Evolutionary conservation across 1,284 basidiomycete species (phyloP).

Genomic region (Sanghuangporus baumii): DNA sequence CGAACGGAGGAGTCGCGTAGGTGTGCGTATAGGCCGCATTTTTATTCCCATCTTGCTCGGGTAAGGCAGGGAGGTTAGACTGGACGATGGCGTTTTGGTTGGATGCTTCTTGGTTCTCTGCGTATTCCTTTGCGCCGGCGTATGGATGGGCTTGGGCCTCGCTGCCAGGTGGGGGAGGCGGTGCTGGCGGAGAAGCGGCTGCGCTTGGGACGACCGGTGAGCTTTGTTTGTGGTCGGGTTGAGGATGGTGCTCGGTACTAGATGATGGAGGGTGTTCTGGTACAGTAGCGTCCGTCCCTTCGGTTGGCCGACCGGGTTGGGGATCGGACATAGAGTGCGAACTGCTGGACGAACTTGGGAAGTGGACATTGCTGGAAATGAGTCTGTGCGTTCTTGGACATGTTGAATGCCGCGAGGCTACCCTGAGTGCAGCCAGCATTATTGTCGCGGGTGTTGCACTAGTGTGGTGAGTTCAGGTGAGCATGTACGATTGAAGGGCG

Average conservation of each 20-base stretch:
- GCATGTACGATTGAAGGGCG: background rate
- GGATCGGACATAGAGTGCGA: constrained; percentile 7
- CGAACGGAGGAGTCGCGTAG: constrained; percentile 15
- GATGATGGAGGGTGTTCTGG: background rate
- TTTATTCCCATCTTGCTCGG: background rate
- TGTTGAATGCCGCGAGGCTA: background rate
- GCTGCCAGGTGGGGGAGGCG: constrained; percentile 6
- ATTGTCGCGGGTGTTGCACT: background rate
- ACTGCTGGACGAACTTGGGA: constrained; percentile 7
- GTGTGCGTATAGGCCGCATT: background rate
- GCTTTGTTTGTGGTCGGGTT: background rate
- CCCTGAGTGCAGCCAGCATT: constrained; percentile 10
- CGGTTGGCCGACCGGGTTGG: background rate
- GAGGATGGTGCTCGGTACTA: background rate
- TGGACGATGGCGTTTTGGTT: background rate
- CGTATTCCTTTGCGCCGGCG: constrained; percentile 17
- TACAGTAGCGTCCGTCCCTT: background rate
- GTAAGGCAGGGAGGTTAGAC: constrained; percentile 14
- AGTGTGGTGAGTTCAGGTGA: background rate
- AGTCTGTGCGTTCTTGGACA: background rate
- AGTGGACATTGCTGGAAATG: constrained; percentile 6
- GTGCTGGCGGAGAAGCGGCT: background rate
- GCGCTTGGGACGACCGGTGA: background rate
- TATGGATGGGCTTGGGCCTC: constrained; percentile 16
- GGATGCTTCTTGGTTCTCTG: constrained; percentile 14